These are phyloP conservation scores for Dactylonectria macrodidyma DNA, from an alignment of 2,329 filamentous ascomycete genomes.

Conservation along the genomic window DNA sequence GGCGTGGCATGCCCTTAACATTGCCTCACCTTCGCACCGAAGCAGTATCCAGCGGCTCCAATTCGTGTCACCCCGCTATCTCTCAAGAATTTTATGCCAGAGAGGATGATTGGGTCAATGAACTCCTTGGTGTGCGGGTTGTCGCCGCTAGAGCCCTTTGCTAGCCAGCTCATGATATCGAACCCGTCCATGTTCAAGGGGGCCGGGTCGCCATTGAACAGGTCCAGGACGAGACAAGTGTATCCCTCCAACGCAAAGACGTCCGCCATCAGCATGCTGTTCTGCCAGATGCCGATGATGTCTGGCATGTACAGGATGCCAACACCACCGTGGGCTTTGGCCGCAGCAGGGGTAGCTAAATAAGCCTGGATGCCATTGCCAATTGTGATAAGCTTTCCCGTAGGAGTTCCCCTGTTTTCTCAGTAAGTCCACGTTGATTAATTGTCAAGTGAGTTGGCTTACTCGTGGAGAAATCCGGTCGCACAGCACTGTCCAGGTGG, in stretches of 20 bases:
- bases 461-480: conserved; percentile 25
- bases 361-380: conserved; percentile 61
- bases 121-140: conserved; percentile 55
- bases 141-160: conserved; percentile 59
- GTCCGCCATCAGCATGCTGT: conserved; percentile 56
- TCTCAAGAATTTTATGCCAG: conserved; percentile 67
- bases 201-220: conserved; percentile 52
- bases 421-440: neutral
- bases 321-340: conserved; percentile 47
- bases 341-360: conserved; percentile 58
- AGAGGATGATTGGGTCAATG: conserved; percentile 50
- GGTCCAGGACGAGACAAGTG: conserved; percentile 50
- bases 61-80: conserved; percentile 71
- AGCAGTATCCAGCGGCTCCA: conserved; percentile 80
- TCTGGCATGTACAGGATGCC: conserved; percentile 64
- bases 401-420: conserved; percentile 57
- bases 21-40: conserved; percentile 75
- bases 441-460: neutral
- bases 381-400: conserved; percentile 58
- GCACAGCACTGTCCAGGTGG: conserved; percentile 20
- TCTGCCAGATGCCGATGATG: conserved; percentile 65
- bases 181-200: conserved; percentile 62
- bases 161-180: conserved; percentile 51
- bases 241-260: conserved; percentile 53
- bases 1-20: neutral